Base-by-base conservation (phyloP, 306 rosid genomes). In the Vicia faba region DNA sequence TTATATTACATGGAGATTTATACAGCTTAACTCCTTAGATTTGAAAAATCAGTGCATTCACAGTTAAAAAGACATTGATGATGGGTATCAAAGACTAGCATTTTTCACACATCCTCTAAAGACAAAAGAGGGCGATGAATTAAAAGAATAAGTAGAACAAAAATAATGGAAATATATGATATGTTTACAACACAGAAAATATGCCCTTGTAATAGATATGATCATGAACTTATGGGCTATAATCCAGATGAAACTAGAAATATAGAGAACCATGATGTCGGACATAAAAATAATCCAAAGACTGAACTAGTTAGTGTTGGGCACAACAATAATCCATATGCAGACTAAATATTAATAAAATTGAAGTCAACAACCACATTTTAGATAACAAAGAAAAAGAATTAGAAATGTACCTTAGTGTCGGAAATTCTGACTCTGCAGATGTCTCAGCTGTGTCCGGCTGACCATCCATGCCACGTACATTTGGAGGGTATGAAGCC, bases 401-500 rank as follows among this genome's bases (percentile, higher is more conserved):
- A 40, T 16, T 54, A 60, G 4, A 69, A 39, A 68, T 41, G 63
- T 76, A 90, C 99, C 82, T 93, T 48, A 93, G 75, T 8, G 96
- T 83, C 69, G 99, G 96, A 74, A 86, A 90, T 80, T 90, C 99
- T 0, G 99, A 80, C 75, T 88, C 96, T 0, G 82, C 83, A 48
- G 97, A 84, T 66, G 97, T 38, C 81, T 86, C 91, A 18, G 95
- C 85, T 41, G 66, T 54, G 11, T 90, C 95, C 68, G 44, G 89
- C 39, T 20, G 86, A 60, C 43, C 48, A 62, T 85, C 89, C 15
- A 74, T 8, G 60, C 83, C 79, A 19, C 81, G 89, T 51, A 93
- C 39, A 83, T 86, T 93, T 54, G 61, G 89, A 68, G 98, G 95
- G 66, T 80, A 83, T 55, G 98, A 83, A 46, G 95, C 29, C 74